These are phyloP conservation scores for Bidens hawaiensis DNA, from an alignment of 140 eudicot species.

Conservation along the genomic window DNA sequence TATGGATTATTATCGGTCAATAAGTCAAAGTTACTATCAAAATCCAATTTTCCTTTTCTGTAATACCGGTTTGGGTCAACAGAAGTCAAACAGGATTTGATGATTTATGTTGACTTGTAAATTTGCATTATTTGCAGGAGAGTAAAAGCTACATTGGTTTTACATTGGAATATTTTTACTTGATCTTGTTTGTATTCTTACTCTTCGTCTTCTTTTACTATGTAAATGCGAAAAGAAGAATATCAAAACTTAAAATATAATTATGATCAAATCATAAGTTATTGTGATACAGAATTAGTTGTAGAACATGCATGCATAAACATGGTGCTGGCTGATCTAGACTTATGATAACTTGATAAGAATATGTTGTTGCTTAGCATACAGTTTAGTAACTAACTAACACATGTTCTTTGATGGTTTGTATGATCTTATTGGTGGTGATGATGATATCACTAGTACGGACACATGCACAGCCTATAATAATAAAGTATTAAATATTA, in stretches of 20 bases:
- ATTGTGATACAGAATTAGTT: background rate
- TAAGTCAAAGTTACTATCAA: too few relatives aligned
- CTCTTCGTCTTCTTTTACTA: conserved; percentile 12
- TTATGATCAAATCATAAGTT: background rate
- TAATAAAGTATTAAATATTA: background rate
- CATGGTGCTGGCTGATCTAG: background rate
- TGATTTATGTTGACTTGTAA: conserved; percentile 20
- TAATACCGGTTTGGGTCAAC: too few relatives aligned
- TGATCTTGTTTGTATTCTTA: conserved; percentile 1
- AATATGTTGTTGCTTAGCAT: conserved; percentile 12
- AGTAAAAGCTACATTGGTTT: conserved; percentile 19
- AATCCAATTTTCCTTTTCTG: too few relatives aligned
- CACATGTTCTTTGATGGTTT: conserved; percentile 6
- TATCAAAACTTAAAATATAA: conserved; percentile 6
- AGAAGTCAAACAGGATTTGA: too few relatives aligned
- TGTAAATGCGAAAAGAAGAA: conserved; percentile 8
- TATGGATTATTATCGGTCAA: too few relatives aligned
- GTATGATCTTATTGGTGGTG: conserved; percentile 10
- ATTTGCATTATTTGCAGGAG: conserved; percentile 35
- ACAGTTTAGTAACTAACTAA: too few relatives aligned
- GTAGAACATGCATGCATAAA: background rate
- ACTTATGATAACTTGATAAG: conserved; percentile 1
- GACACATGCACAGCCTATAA: background rate
- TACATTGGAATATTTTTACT: conserved; percentile 32
- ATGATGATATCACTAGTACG: background rate